phyloP scores from a whole-genome alignment of 257 asterid species.

The Vinca minor region DNA sequence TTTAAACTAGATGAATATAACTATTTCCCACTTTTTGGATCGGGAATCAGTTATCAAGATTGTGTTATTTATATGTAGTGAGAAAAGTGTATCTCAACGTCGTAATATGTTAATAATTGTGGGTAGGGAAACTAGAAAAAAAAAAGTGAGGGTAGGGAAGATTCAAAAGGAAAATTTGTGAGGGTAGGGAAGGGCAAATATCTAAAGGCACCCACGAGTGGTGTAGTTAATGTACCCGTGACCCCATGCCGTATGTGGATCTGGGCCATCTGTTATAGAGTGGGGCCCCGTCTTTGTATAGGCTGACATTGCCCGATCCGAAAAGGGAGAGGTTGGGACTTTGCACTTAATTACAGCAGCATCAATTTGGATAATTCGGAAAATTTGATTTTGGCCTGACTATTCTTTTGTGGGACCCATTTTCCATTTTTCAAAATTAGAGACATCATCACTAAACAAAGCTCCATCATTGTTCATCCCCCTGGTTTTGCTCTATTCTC shows the following conservation, averaged over 20 bases:
- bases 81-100: too few species aligned
- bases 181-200: slow-evolving; percentile 24
- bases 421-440: background rate
- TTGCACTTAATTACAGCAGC: slow-evolving; percentile 4
- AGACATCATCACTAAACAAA: background rate
- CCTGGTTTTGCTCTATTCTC: background rate
- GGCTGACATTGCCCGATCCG: slow-evolving; percentile 47
- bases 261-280: slow-evolving; percentile 45
- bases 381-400: slow-evolving; percentile 16
- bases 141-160: too few species aligned
- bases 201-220: slow-evolving; percentile 51
- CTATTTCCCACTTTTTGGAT: too few species aligned
- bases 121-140: background rate
- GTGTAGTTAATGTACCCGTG: slow-evolving; percentile 79
- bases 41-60: too few species aligned
- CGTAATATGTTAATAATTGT: too few species aligned
- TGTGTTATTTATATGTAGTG: too few species aligned
- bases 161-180: too few species aligned
- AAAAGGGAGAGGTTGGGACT: slow-evolving; percentile 41
- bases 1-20: too few species aligned
- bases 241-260: slow-evolving; percentile 58
- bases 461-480: background rate
- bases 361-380: slow-evolving; percentile 22
- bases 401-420: slow-evolving; percentile 16
- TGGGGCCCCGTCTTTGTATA: slow-evolving; percentile 43